Percentiles rank a stretch among this genome's conserved stretches.
phyloP scores from a whole-genome alignment of 2,329 filamentous ascomycete species.

The Lasiodiplodia sp. region DNA sequence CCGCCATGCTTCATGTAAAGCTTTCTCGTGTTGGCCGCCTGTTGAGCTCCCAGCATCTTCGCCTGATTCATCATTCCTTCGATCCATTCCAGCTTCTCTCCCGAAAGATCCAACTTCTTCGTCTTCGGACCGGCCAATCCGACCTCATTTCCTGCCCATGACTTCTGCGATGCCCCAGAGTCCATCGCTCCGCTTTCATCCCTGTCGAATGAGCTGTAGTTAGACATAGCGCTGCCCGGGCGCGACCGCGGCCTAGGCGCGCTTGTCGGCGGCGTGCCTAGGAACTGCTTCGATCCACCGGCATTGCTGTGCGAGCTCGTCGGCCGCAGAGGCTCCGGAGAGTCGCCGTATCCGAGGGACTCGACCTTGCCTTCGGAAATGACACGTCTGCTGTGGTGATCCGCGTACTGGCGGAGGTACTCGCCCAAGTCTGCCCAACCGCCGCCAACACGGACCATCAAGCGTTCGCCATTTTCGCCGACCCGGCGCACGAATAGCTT shows the following conservation, averaged over 20 bases:
- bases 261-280: constrained; percentile 20
- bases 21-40: constrained; percentile 26
- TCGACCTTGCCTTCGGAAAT: constrained; percentile 64
- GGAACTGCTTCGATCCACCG: constrained; percentile 8
- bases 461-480: constrained; percentile 85
- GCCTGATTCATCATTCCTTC: constrained; percentile 84
- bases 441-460: constrained; percentile 97
- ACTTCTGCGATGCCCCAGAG: constrained; percentile 39
- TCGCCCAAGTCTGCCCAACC: constrained; percentile 98
- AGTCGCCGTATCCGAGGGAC: constrained; percentile 56
- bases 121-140: constrained; percentile 75
- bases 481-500: constrained; percentile 95
- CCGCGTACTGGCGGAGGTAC: constrained; percentile 91
- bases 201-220: constrained; percentile 7
- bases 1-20: constrained; percentile 21
- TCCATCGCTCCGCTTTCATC: constrained; percentile 34
- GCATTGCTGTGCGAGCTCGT: constrained; percentile 27
- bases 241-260: constrained; percentile 11
- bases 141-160: constrained; percentile 55
- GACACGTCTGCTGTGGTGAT: constrained; percentile 82
- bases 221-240: constrained; percentile 27
- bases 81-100: constrained; percentile 80
- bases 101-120: constrained; percentile 69
- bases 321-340: constrained; percentile 16
- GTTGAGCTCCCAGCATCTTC: constrained; percentile 58